Evolutionary conservation across 805 yeast species (phyloP).

Genomic region (Cyberlindnera subsufficiens): DNA sequence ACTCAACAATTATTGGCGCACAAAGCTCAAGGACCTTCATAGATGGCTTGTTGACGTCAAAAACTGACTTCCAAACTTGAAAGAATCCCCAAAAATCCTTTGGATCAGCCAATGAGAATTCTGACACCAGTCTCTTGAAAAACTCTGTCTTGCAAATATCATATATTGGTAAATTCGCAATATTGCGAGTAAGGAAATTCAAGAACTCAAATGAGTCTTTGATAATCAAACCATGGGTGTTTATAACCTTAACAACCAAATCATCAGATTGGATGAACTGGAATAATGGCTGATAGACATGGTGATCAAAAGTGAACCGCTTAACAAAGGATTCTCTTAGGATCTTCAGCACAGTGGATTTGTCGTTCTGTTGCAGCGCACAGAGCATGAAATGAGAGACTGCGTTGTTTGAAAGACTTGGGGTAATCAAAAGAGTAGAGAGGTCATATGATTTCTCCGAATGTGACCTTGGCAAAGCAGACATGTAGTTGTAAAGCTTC

Average conservation of each 20-base stretch:
- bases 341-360: slow-evolving; percentile 29
- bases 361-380: slow-evolving; percentile 18
- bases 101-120: slow-evolving; percentile 13
- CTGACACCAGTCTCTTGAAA: slow-evolving; percentile 22
- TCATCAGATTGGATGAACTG: slow-evolving; percentile 27
- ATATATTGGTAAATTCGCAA: slow-evolving; percentile 19
- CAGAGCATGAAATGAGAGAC: slow-evolving; percentile 13
- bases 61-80: slow-evolving; percentile 24
- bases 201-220: slow-evolving; percentile 26
- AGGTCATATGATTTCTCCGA: slow-evolving; percentile 1
- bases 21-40: slow-evolving; percentile 24
- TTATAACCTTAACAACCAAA: slow-evolving; percentile 26
- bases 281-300: slow-evolving; percentile 28
- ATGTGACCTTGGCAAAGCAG: slow-evolving; percentile 26
- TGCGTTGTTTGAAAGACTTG: slow-evolving; percentile 9
- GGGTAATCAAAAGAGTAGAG: slow-evolving; percentile 13
- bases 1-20: slow-evolving; percentile 29
- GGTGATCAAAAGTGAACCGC: slow-evolving; percentile 24
- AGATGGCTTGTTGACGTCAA: slow-evolving; percentile 18
- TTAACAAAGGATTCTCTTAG: slow-evolving; percentile 34
- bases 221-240: slow-evolving; percentile 26
- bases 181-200: slow-evolving; percentile 13
- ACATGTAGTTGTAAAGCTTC: slow-evolving; percentile 31
- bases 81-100: slow-evolving; percentile 27
- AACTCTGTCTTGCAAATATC: slow-evolving; percentile 24